These are phyloP conservation scores for Fusarium agapanthi DNA, from an alignment of 2,329 filamentous ascomycete species.

Conservation along the genomic window DNA sequence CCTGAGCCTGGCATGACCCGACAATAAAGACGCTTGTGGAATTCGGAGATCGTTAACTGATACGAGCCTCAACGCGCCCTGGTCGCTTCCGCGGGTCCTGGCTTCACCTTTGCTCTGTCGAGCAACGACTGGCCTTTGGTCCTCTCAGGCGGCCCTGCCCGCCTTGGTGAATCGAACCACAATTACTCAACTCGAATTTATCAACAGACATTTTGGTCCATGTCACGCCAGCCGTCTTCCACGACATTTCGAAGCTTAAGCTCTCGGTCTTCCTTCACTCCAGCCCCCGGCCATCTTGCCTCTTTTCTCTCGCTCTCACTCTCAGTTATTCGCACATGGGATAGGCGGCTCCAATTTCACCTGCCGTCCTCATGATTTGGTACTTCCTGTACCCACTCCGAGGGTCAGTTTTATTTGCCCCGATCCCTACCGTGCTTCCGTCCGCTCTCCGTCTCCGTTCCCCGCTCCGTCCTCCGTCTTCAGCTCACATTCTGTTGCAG, in stretches of 20 bases:
- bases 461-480: conserved; percentile 14
- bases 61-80: conserved; percentile 33
- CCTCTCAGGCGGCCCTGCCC: conserved; percentile 28
- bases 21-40: conserved; percentile 16
- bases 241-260: conserved; percentile 20
- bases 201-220: conserved; percentile 29
- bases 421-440: conserved; percentile 14
- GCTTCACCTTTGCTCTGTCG: conserved; percentile 11
- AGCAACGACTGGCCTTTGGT: conserved; percentile 28
- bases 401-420: conserved; percentile 64
- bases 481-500: conserved; percentile 52
- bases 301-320: conserved; percentile 7
- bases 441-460: conserved; percentile 16
- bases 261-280: conserved; percentile 14
- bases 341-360: conserved; percentile 23
- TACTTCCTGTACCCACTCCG: conserved; percentile 80
- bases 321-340: conserved; percentile 33
- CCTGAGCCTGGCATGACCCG: not conserved
- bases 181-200: conserved; percentile 6
- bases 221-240: conserved; percentile 36
- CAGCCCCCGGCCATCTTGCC: not conserved
- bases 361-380: conserved; percentile 70
- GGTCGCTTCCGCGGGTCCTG: conserved; percentile 16
- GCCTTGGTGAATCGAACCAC: conserved; percentile 36
- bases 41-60: conserved; percentile 24